Base-by-base conservation (phyloP, 768 basidiomycete species). In the Xerocomus potaroensis region DNA sequence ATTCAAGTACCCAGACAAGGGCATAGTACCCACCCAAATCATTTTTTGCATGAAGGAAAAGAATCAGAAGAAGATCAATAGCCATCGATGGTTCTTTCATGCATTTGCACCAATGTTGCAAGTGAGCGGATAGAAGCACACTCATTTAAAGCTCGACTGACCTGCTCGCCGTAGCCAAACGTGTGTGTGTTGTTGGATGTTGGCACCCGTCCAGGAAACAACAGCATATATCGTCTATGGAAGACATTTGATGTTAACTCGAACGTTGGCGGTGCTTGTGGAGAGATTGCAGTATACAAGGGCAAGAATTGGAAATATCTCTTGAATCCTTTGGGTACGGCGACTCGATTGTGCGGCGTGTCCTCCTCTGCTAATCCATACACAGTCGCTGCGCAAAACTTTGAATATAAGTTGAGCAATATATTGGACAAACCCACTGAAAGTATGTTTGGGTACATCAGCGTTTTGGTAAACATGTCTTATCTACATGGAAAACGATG, bases 51-150 rank as follows among this genome's bases (percentile, higher is more conserved):
- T 89, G 72, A 90, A 91, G 71, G 92, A 94, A 71, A 88, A 82
- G 72, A 97, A 95, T 62, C 86, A 91, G 62, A 93, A 94, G 74
- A 96, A 97, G 71, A 94, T 97, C 61, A 97, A 96, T 64, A 90
- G 87, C 38, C 93, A 96, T 59, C 75, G 94, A 39, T 97, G 94
- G 94, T 95, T 94, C 67, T 96, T 98, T 68, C 97, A 96, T 62
- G 94, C 91, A 0, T 89, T 97, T 62, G 87, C 79, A 0, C 76
- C 84, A 0, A 71, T 94, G 63, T 67, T 97, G 23, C 87, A 88
- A 69, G 88, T 86, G 33, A n/a, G 76, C 56, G 12, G 40, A 24
- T n/a, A 18, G 10, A 14, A 8, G 15, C 14, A 5, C 3, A 31
- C 34, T 2, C 1, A 8, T 49, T 10, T 8, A 50, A 12, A 33